Evolutionary conservation across 2,329 filamentous ascomycete species (phyloP).

Genomic region (Beauveria caledonica): DNA sequence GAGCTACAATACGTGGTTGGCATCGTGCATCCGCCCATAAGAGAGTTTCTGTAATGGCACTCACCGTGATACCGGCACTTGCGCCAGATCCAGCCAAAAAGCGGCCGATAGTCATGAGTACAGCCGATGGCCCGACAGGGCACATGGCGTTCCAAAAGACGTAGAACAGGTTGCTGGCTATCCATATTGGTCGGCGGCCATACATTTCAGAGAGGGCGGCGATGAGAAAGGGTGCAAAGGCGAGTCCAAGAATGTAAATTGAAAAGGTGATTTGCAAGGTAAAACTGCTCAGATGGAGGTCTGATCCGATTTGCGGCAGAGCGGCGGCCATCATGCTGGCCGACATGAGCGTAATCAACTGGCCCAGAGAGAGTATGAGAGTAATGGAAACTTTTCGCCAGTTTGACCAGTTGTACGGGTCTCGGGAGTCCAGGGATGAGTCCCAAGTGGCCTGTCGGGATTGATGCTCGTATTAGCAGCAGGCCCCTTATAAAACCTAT

Average conservation of each 20-base stretch:
- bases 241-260: constrained; percentile 27
- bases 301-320: constrained; percentile 22
- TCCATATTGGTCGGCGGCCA: constrained; percentile 26
- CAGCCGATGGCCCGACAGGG: constrained; percentile 22
- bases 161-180: constrained; percentile 24
- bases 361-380: constrained; percentile 24
- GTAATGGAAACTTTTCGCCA: constrained; percentile 17
- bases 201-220: constrained; percentile 27
- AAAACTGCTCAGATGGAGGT: constrained; percentile 20
- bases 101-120: constrained; percentile 24
- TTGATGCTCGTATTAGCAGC: neutral
- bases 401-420: constrained; percentile 56
- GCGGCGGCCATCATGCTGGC: constrained; percentile 29
- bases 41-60: neutral
- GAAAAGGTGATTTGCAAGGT: constrained; percentile 25
- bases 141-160: constrained; percentile 29
- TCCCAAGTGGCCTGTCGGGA: constrained; percentile 33
- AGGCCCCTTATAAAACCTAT: neutral
- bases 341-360: constrained; percentile 28
- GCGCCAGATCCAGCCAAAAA: constrained; percentile 20
- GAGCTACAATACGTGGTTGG: constrained; percentile 17
- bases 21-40: neutral
- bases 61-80: constrained; percentile 21
- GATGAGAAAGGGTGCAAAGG: constrained; percentile 25
- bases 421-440: constrained; percentile 43